Conservation (phyloP, 495 filamentous ascomycete genomes). For the Articulospora tetracladia region DNA sequence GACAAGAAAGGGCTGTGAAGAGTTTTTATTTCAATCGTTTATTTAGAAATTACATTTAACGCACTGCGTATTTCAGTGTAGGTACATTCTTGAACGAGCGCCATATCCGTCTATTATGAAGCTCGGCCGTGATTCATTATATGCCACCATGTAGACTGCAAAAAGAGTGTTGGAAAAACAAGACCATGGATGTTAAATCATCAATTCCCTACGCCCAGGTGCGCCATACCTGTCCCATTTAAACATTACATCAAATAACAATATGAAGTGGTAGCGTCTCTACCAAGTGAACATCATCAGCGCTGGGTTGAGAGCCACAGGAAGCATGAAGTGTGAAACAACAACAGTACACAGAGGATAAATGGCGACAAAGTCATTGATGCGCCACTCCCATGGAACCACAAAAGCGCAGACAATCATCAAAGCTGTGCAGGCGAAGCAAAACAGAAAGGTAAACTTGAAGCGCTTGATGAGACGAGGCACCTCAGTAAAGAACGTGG, state of each 20-base stretch:
- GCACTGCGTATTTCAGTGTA: neutral
- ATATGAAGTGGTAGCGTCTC: neutral
- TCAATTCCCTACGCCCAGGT: neutral
- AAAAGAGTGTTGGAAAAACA: neutral
- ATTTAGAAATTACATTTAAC: neutral
- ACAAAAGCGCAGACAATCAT: slow-evolving; percentile 43
- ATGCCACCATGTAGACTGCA: neutral
- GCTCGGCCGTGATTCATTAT: neutral
- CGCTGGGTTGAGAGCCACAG: slow-evolving; percentile 58
- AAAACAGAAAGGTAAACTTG: slow-evolving; percentile 57
- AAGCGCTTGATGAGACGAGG: slow-evolving; percentile 52
- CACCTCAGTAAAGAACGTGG: slow-evolving; percentile 58
- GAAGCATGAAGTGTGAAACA: slow-evolving; percentile 52
- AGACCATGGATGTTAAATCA: neutral
- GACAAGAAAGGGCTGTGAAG: too few relatives aligned
- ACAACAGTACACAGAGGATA: slow-evolving; percentile 53
- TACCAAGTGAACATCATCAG: slow-evolving; percentile 67
- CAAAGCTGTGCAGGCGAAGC: slow-evolving; percentile 36
- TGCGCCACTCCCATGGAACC: slow-evolving; percentile 51
- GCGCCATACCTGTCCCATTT: neutral
- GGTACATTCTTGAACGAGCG: neutral
- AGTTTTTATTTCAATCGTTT: too few relatives aligned
- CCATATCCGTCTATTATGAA: neutral
- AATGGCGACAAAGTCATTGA: slow-evolving; percentile 53
- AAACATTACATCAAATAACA: neutral